Conservation (phyloP, 768 basidiomycete genomes). For the Rubroboletus satanas region DNA sequence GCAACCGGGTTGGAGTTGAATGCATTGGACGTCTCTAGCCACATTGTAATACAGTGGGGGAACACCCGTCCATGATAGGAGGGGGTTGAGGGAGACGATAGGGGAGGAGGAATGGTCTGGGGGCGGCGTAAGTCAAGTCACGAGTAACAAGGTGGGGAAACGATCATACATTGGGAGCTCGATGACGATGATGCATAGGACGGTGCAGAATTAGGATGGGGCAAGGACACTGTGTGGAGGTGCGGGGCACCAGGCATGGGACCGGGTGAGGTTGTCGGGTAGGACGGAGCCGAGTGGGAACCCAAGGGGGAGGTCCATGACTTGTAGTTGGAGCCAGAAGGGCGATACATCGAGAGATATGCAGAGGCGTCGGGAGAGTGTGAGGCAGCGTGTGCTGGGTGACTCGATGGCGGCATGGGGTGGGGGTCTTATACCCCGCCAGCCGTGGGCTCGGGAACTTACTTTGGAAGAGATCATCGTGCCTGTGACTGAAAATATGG, state of each 20-base stretch:
- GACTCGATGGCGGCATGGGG: slow-evolving; percentile 14
- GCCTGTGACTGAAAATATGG: slow-evolving; percentile 14
- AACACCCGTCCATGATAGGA: slow-evolving; percentile 20
- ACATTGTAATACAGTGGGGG: slow-evolving; percentile 25
- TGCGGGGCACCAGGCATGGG: slow-evolving; percentile 26
- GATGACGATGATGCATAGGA: slow-evolving; percentile 16
- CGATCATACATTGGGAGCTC: slow-evolving; percentile 16
- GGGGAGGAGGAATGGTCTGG: slow-evolving; percentile 16
- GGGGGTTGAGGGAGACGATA: slow-evolving; percentile 24
- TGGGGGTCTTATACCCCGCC: slow-evolving; percentile 28
- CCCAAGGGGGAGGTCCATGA: slow-evolving; percentile 19
- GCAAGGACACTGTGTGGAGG: slow-evolving; percentile 27
- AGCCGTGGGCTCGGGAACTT: slow-evolving; percentile 19
- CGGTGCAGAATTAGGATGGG: slow-evolving; percentile 29
- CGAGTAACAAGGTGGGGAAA: background rate
- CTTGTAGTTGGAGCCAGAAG: slow-evolving; percentile 19
- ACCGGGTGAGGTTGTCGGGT: slow-evolving; percentile 17
- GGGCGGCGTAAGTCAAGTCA: background rate
- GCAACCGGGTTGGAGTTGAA: slow-evolving; percentile 21
- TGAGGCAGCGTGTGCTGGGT: slow-evolving; percentile 11
- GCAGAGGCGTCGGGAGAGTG: background rate
- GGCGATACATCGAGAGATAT: slow-evolving; percentile 19
- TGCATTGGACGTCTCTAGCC: slow-evolving; percentile 21
- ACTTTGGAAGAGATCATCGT: slow-evolving; percentile 4
- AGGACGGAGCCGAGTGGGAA: slow-evolving; percentile 2